Evolutionary conservation across 2,329 filamentous ascomycete species (phyloP).

Genomic region (Cladosporium colombiae): DNA sequence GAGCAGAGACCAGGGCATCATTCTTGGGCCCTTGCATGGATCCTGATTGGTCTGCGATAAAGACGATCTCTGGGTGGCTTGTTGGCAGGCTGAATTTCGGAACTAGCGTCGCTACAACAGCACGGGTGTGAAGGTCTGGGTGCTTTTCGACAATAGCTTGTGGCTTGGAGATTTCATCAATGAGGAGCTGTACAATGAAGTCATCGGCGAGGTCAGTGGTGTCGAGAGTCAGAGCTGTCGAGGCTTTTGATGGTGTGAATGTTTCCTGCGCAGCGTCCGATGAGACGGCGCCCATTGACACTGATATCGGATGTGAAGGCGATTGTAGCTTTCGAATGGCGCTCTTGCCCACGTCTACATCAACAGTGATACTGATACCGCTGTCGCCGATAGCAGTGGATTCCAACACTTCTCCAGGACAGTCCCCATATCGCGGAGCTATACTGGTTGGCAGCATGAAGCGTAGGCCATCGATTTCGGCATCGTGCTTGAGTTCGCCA

Average conservation of each 20-base stretch:
- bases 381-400: constrained; percentile 30
- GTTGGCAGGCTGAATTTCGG: constrained; percentile 66
- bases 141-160: constrained; percentile 68
- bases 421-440: constrained; percentile 64
- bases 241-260: constrained; percentile 61
- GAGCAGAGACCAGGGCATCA: constrained; percentile 54
- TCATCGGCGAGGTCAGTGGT: constrained; percentile 60
- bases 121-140: constrained; percentile 59
- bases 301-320: constrained; percentile 66
- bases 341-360: constrained; percentile 59
- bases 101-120: constrained; percentile 70
- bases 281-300: constrained; percentile 63
- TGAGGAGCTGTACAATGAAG: constrained; percentile 66
- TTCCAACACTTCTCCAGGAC: constrained; percentile 42
- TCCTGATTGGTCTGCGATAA: constrained; percentile 71
- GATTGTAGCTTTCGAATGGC: constrained; percentile 65
- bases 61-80: constrained; percentile 64
- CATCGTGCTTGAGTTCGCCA: constrained; percentile 71
- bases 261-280: constrained; percentile 42
- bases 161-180: constrained; percentile 61
- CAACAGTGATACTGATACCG: constrained; percentile 58
- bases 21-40: constrained; percentile 61
- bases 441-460: constrained; percentile 70
- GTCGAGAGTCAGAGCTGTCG: constrained; percentile 59
- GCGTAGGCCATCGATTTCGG: constrained; percentile 65